Evolutionary conservation across 164 flowering plant species (phyloP).

Genomic region (Amborella trichopoda): DNA sequence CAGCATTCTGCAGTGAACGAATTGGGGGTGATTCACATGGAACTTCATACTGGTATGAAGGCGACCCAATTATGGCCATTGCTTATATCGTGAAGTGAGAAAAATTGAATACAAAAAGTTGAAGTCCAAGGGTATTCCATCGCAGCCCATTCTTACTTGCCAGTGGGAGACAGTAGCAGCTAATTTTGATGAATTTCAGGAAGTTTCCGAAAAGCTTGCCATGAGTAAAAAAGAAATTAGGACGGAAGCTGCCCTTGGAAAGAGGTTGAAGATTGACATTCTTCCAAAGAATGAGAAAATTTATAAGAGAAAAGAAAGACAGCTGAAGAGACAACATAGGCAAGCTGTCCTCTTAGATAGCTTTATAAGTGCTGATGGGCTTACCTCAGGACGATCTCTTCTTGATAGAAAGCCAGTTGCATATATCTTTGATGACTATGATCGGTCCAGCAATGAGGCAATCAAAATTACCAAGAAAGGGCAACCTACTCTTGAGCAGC

Average conservation of each 20-base stretch:
- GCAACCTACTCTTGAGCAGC: too few relatives aligned
- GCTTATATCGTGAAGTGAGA: constrained; percentile 83
- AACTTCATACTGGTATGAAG: constrained; percentile 91
- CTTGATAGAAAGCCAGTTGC: constrained; percentile 96
- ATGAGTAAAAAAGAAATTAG: constrained; percentile 85
- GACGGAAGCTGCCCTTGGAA: constrained; percentile 80
- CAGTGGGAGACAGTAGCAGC: constrained; percentile 98
- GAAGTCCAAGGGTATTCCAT: constrained; percentile 52
- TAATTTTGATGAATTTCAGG: constrained; percentile 89
- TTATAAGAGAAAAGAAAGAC: constrained; percentile 89
- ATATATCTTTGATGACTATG: constrained; percentile 97
- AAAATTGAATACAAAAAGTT: constrained; percentile 71
- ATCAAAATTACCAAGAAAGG: too few relatives aligned
- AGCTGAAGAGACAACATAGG: constrained; percentile 92
- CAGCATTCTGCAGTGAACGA: constrained; percentile 85
- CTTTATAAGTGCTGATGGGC: constrained; percentile 57
- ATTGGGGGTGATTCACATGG: constrained; percentile 96
- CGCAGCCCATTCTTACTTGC: constrained; percentile 46
- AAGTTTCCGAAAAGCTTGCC: constrained; percentile 89
- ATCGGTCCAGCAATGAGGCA: too few relatives aligned
- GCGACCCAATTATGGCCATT: constrained; percentile 83
- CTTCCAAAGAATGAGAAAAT: constrained; percentile 94
- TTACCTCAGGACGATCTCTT: constrained; percentile 84
- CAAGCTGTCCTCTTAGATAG: constrained; percentile 88
- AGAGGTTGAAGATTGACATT: constrained; percentile 81